A percentile compares a stretch with the other conserved stretches of the same genome.
phyloP scores from a whole-genome alignment of 129 eudicot species.

The Lonicera japonica region DNA sequence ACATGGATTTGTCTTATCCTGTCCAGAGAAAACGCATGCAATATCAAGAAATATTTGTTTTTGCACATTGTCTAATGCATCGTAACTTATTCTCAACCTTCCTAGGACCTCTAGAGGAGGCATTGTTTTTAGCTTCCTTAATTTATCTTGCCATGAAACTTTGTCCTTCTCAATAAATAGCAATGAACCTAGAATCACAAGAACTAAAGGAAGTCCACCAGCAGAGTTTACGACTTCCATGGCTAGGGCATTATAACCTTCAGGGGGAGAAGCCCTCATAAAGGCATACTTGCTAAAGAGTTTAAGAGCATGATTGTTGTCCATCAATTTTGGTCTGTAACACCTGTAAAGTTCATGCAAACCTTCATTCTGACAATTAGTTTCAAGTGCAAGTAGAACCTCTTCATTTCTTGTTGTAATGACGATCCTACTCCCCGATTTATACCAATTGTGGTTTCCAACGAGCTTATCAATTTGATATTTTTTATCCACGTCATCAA shows the following conservation, averaged over 20 bases:
- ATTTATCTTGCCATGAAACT: neutral
- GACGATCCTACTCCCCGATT: neutral
- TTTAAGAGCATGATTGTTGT: neutral
- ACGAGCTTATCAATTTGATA: neutral
- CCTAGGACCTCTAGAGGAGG: neutral
- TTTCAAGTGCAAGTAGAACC: neutral
- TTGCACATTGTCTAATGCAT: conserved; percentile 6
- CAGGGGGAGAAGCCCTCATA: neutral
- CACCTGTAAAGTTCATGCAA: neutral
- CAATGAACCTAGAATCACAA: conserved; percentile 13
- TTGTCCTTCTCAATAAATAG: conserved; percentile 4
- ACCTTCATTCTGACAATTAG: neutral
- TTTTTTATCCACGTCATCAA: neutral
- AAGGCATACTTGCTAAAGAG: conserved; percentile 18
- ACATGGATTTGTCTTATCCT: neutral
- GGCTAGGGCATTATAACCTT: neutral
- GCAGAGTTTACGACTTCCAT: conserved; percentile 1
- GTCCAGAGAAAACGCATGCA: conserved; percentile 11
- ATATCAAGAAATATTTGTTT: conserved; percentile 15
- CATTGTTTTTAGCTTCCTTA: conserved; percentile 1
- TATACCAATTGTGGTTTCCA: neutral
- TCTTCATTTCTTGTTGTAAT: neutral
- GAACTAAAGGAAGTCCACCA: conserved; percentile 16
- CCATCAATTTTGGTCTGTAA: neutral
- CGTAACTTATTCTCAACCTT: conserved; percentile 6